Conservation (phyloP, 1,139 yeast genomes). For the Taphrina communis region DNA sequence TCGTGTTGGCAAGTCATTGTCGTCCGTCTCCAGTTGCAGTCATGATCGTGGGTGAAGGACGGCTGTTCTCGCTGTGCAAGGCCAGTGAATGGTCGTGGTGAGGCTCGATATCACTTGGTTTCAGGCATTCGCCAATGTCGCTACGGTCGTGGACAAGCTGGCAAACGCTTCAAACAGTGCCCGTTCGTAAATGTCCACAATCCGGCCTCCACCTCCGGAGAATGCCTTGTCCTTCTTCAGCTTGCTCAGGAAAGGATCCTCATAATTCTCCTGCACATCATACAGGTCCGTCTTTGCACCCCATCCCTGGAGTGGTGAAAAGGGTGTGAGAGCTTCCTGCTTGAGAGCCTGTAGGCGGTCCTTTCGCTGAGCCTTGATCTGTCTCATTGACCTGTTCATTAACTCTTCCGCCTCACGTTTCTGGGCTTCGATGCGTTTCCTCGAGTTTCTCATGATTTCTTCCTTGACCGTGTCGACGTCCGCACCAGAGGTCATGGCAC, state of each 20-base stretch:
- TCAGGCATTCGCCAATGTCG: neutral
- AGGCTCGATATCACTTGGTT: no score
- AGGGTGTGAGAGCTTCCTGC: conserved; percentile 62
- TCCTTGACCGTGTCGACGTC: conserved; percentile 60
- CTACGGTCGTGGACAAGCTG: conserved; percentile 59
- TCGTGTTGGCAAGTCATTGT: no score
- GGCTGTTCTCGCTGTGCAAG: no score
- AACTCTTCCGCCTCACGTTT: conserved; percentile 60
- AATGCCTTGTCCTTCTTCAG: conserved; percentile 70
- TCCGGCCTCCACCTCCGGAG: conserved; percentile 84
- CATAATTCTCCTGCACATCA: conserved; percentile 59
- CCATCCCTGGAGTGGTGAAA: conserved; percentile 94
- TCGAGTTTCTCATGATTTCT: conserved; percentile 66
- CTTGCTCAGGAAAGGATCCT: conserved; percentile 64
- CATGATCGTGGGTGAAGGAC: no score
- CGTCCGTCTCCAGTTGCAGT: no score
- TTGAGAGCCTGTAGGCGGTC: conserved; percentile 55
- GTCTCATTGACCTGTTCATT: conserved; percentile 46
- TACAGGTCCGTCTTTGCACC: conserved; percentile 62
- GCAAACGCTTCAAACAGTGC: conserved; percentile 86
- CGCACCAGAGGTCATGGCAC: conserved; percentile 63
- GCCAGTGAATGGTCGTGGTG: no score
- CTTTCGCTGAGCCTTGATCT: conserved; percentile 22
- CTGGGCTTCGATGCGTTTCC: conserved; percentile 60
- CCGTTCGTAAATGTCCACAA: conserved; percentile 71